A percentile compares a stretch with the other conserved stretches of the same genome.
Conservation (phyloP, 2,329 filamentous ascomycete species). For the Orbilia ellipsospora region DNA sequence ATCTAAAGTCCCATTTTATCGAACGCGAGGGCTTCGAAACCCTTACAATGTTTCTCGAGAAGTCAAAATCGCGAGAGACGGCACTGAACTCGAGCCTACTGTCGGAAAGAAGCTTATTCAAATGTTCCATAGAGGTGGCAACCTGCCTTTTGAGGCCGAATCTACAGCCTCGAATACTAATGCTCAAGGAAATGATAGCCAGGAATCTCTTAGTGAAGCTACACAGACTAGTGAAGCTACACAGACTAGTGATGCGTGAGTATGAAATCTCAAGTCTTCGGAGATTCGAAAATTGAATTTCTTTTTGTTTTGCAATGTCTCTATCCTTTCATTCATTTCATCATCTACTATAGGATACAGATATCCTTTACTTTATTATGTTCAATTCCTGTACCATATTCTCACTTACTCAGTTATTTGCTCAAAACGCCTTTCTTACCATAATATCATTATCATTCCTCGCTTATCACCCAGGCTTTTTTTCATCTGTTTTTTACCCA, state of each 20-base stretch:
- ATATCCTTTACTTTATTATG: slow-evolving; percentile 12
- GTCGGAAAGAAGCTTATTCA: slow-evolving; percentile 80
- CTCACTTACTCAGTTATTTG: slow-evolving; percentile 14
- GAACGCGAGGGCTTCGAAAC: slow-evolving; percentile 86
- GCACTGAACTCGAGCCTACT: slow-evolving; percentile 87
- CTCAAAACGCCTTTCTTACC: slow-evolving; percentile 10
- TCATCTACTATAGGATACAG: neutral
- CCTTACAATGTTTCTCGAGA: slow-evolving; percentile 95
- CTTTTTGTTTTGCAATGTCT: neutral
- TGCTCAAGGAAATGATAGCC: slow-evolving; percentile 8
- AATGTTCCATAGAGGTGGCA: slow-evolving; percentile 74
- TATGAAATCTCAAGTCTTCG: neutral
- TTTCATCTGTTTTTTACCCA: neutral
- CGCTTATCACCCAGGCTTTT: no score
- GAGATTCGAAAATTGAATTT: neutral
- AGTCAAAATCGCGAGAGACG: slow-evolving; percentile 94
- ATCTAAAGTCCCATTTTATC: slow-evolving; percentile 84
- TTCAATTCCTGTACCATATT: slow-evolving; percentile 52
- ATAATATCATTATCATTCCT: slow-evolving; percentile 21
- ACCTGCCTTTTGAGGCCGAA: slow-evolving; percentile 47
- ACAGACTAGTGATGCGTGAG: slow-evolving; percentile 20
- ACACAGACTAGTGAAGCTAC: slow-evolving; percentile 4
- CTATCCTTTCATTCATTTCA: neutral
- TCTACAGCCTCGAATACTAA: neutral
- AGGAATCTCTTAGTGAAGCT: slow-evolving; percentile 1